Evolutionary conservation across 805 yeast genomes (phyloP).

Genomic region (Metschnikowia aberdeeniae): DNA sequence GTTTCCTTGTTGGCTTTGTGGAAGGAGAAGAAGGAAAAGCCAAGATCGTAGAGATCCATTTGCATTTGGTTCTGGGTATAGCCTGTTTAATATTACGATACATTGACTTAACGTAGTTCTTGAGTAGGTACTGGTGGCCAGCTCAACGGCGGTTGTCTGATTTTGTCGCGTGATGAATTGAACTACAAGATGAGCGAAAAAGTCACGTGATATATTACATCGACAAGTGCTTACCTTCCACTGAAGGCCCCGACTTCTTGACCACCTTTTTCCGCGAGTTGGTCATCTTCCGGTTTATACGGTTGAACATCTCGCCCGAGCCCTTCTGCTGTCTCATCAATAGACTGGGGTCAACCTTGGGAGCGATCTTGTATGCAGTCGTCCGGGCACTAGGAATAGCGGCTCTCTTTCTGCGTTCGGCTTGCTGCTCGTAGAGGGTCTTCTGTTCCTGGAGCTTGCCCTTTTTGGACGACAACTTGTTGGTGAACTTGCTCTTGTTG

Average conservation of each 20-base stretch:
- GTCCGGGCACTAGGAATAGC: constrained; percentile 93
- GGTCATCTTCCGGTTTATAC: constrained; percentile 59
- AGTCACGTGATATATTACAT: constrained; percentile 20
- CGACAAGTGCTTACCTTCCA: constrained; percentile 64
- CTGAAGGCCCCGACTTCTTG: constrained; percentile 71
- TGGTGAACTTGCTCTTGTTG: constrained; percentile 52
- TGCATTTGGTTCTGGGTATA: constrained; percentile 12
- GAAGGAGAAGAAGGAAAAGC: constrained; percentile 99
- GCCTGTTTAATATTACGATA: constrained; percentile 19
- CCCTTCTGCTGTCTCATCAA: constrained; percentile 45
- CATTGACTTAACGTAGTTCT: constrained; percentile 4
- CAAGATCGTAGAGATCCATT: constrained; percentile 76
- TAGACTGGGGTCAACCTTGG: constrained; percentile 58
- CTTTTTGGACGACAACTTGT: constrained; percentile 34
- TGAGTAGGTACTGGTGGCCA: too few species aligned
- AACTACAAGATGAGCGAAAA: background rate
- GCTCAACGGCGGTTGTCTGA: too few species aligned
- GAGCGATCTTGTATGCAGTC: constrained; percentile 87
- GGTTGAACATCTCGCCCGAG: constrained; percentile 76
- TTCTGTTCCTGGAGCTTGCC: constrained; percentile 38
- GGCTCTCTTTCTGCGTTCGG: constrained; percentile 88
- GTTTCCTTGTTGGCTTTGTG: constrained; percentile 98
- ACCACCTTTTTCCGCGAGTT: constrained; percentile 44
- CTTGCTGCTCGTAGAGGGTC: constrained; percentile 81
- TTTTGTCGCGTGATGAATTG: background rate